Evolutionary conservation across 257 asterid genomes (phyloP).

Genomic region (Scutellaria baicalensis): DNA sequence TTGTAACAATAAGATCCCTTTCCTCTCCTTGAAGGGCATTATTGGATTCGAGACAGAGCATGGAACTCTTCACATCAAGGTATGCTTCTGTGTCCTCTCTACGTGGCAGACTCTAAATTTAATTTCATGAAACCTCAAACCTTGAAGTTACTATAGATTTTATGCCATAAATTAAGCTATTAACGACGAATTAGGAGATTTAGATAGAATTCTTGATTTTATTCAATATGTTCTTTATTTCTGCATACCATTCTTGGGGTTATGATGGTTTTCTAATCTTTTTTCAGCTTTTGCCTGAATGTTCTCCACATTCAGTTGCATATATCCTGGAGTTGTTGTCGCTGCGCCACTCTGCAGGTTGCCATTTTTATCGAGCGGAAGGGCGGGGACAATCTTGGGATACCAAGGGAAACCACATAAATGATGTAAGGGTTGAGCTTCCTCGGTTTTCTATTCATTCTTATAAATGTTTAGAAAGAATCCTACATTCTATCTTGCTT

Average conservation of each 20-base stretch:
- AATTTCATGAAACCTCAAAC: background rate
- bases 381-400: constrained; percentile 82
- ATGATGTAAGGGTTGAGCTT: constrained; percentile 51
- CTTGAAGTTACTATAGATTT: background rate
- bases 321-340: constrained; percentile 63
- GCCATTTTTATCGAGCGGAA: constrained; percentile 88
- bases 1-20: constrained; percentile 1
- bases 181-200: background rate
- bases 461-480: background rate
- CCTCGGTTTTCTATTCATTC: background rate
- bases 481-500: background rate
- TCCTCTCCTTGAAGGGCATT: constrained; percentile 58
- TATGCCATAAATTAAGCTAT: background rate
- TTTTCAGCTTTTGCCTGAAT: constrained; percentile 85
- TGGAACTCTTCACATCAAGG: constrained; percentile 88
- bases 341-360: constrained; percentile 74
- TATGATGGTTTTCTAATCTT: background rate
- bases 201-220: background rate
- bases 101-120: no score
- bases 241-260: background rate
- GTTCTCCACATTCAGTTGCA: constrained; percentile 76
- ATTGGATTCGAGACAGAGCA: constrained; percentile 72
- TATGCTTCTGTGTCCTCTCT: constrained; percentile 22
- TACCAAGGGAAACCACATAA: constrained; percentile 63
- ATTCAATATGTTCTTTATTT: background rate